phyloP scores from a whole-genome alignment of 192 early-diverging fungal species.

The Linnemannia hyalina region DNA sequence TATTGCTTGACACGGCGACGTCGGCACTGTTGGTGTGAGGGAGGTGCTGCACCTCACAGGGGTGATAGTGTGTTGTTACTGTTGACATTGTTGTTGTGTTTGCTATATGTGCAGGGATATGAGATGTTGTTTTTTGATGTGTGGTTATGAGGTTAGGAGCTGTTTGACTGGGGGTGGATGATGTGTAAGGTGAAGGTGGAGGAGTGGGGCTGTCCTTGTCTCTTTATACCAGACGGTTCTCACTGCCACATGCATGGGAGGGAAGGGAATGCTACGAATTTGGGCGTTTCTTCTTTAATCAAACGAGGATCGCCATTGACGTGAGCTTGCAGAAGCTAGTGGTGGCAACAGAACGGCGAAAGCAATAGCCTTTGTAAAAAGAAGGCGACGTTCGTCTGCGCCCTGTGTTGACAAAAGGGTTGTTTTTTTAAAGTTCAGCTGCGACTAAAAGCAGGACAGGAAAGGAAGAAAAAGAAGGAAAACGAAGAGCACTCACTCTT shows the following conservation, averaged over 20 bases:
- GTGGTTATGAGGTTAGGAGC: no score
- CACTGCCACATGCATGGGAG: no score
- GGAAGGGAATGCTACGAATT: not conserved
- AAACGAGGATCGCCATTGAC: not conserved
- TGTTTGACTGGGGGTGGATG: no score
- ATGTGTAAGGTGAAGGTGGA: no score
- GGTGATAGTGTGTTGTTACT: not conserved
- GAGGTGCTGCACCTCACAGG: not conserved
- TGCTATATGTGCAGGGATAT: not conserved
- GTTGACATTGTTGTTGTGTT: not conserved
- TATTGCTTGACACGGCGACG: not conserved
- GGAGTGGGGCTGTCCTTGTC: no score
- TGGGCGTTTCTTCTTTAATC: not conserved
- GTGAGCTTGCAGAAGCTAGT: not conserved
- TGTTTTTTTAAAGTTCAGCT: not conserved
- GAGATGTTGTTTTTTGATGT: not conserved
- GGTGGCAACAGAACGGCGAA: slow-evolving; percentile 7
- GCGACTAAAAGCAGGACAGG: not conserved
- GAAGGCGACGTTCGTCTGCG: not conserved
- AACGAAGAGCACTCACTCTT: not conserved
- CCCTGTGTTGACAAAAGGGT: not conserved
- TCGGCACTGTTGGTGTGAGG: not conserved
- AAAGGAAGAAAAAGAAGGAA: not conserved
- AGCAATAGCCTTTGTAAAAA: not conserved
- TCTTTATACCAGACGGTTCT: not conserved